These are phyloP conservation scores for Houttuynia cordata DNA, from an alignment of 164 flowering plant genomes.

Conservation along the genomic window DNA sequence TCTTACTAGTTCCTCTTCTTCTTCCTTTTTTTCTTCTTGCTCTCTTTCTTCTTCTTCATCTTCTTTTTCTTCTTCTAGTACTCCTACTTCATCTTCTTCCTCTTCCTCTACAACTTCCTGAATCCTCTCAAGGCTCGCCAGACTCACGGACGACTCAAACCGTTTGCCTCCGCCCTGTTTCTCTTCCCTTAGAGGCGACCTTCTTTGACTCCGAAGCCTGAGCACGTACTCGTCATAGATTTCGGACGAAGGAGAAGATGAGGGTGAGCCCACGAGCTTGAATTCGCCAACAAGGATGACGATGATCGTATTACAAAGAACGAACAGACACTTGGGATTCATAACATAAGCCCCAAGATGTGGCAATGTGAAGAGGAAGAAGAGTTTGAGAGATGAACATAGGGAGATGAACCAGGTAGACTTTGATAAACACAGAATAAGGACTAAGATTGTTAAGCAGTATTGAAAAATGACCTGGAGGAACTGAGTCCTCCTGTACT, in stretches of 20 bases:
- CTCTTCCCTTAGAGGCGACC: conserved; percentile 4
- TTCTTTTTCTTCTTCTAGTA: conserved; percentile 5
- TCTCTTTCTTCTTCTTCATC: conserved; percentile 5
- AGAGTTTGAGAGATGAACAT: conserved; percentile 14
- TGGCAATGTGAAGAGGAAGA: conserved; percentile 27
- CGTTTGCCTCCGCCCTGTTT: conserved; percentile 3
- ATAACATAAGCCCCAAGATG: conserved; percentile 17
- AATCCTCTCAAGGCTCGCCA: conserved; percentile 1
- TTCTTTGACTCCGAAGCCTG: conserved; percentile 8
- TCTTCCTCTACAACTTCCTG: conserved; percentile 5
- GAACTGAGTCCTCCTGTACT: conserved; percentile 34
- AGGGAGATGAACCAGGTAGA: conserved; percentile 33
- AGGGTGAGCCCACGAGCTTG: conserved; percentile 17
- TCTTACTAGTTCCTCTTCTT: conserved; percentile 5
- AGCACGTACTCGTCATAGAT: conserved; percentile 28
- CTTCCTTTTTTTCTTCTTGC: background rate
- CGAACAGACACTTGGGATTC: conserved; percentile 38
- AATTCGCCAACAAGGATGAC: conserved; percentile 45
- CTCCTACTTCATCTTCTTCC: background rate
- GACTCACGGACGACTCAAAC: conserved; percentile 4
- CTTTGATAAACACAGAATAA: conserved; percentile 24
- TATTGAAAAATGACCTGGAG: conserved; percentile 21
- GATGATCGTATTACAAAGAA: conserved; percentile 46
- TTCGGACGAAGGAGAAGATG: conserved; percentile 15
- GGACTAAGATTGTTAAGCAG: conserved; percentile 22